A percentile compares a stretch with the other conserved stretches of the same genome.
Evolutionary conservation across 1,284 basidiomycete species (phyloP).

Genomic region (Afroboletus lepidellus): DNA sequence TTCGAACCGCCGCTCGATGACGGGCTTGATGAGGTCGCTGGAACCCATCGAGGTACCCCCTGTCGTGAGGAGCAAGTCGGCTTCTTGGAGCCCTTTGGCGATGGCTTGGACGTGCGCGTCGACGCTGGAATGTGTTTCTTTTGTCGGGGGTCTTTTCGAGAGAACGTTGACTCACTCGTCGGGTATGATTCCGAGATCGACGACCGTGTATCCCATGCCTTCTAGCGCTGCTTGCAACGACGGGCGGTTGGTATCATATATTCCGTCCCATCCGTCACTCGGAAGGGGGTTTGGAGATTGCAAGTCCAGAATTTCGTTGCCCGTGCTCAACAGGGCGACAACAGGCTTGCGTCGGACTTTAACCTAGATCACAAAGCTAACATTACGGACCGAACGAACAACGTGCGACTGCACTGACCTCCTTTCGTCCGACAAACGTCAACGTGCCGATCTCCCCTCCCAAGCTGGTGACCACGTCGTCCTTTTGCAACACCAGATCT

Average conservation of each 20-base stretch:
- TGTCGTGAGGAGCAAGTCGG: conserved; percentile 80
- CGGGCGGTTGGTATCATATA: conserved; percentile 85
- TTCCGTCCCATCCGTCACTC: conserved; percentile 60
- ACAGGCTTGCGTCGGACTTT: conserved; percentile 67
- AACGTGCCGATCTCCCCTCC: conserved; percentile 89
- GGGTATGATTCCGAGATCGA: conserved; percentile 78
- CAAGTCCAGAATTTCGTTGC: conserved; percentile 78
- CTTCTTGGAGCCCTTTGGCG: conserved; percentile 51
- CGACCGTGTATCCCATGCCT: conserved; percentile 71
- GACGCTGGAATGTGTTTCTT: conserved; percentile 42
- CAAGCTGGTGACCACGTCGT: conserved; percentile 57
- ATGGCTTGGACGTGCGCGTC: conserved; percentile 61
- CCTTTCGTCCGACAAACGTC: conserved; percentile 71
- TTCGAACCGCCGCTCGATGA: conserved; percentile 75
- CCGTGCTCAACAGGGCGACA: conserved; percentile 81
- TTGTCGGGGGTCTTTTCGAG: neutral
- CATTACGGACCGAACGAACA: neutral
- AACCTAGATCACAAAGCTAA: conserved; percentile 43
- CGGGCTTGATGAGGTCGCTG: conserved; percentile 81
- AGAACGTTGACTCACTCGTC: conserved; percentile 51
- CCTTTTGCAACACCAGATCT: conserved; percentile 64
- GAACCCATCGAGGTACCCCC: conserved; percentile 92
- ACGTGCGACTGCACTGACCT: conserved; percentile 41
- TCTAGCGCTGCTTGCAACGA: conserved; percentile 69
- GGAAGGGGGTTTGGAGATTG: conserved; percentile 39